Conservation (phyloP, 495 filamentous ascomycete genomes). For the Tuber aestivum region DNA sequence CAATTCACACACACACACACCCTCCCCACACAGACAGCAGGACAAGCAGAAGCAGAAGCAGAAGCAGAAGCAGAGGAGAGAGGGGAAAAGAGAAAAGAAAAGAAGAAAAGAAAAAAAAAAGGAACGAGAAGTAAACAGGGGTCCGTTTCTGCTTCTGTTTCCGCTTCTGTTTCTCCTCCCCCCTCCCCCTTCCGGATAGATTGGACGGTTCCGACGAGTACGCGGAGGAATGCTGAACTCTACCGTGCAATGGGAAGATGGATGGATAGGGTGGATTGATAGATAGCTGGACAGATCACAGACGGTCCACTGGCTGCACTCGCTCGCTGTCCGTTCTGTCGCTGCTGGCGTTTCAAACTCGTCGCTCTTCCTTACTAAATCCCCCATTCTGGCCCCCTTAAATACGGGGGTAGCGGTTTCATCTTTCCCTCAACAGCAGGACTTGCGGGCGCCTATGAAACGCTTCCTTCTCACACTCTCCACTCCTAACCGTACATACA, state of each 20-base stretch:
- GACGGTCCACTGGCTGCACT: neutral
- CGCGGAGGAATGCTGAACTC: neutral
- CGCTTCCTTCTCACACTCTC: slow-evolving; percentile 12
- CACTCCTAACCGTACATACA: slow-evolving; percentile 5
- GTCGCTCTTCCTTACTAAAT: neutral
- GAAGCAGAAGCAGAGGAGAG: too few relatives aligned
- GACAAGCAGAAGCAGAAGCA: slow-evolving; percentile 4
- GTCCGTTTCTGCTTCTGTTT: slow-evolving; percentile 2
- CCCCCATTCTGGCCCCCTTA: slow-evolving; percentile 17
- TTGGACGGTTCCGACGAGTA: neutral
- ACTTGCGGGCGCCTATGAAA: slow-evolving; percentile 39
- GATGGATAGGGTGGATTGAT: neutral
- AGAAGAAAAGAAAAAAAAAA: slow-evolving; percentile 11
- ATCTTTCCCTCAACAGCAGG: slow-evolving; percentile 31
- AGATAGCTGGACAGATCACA: neutral
- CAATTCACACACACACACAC: neutral
- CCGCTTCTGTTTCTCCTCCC: neutral
- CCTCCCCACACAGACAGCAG: slow-evolving; percentile 6
- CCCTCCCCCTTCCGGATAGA: neutral
- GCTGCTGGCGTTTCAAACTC: slow-evolving; percentile 33
- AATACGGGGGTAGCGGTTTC: slow-evolving; percentile 33
- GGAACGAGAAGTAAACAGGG: neutral
- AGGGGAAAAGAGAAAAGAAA: too few relatives aligned
- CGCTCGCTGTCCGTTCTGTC: slow-evolving; percentile 1
- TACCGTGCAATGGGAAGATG: neutral